Base-by-base conservation (phyloP, 768 basidiomycete genomes). In the Paxillus involutus region DNA sequence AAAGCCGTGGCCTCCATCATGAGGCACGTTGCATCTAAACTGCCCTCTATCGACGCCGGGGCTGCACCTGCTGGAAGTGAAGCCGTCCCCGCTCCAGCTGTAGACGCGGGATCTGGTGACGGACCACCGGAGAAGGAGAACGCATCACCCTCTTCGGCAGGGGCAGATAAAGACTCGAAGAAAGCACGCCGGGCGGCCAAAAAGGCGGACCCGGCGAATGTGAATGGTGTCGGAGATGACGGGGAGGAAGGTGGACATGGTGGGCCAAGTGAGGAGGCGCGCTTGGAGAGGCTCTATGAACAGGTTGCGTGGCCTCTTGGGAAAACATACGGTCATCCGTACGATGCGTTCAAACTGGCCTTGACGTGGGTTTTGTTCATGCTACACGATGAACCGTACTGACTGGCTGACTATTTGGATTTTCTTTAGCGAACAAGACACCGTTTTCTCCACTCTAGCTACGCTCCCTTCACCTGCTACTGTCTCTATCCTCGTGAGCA, bases 261-360 rank as follows among this genome's bases (percentile, higher is more conserved):
- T 6, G 75, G 70, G 8, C 71, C 75, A 17, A 87, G 81, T 60
- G 91, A 92, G 64, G 91, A 91, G 60, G 85, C 88, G 56, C 80
- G 84, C 42, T 77, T 97, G 47, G 94, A 97, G 68, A 79, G 80
- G 61, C 73, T 99, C 36, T 98, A 98, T 70, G 94, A 96, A 14
- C 80, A 88, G 56, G 83, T 98, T 55, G 92, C 83, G 2, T 99
- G 96, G 95, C 96, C 95, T 3, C 77, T 98, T 33, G 91, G 89
- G 14, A 83, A 83, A 71, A 91, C 86, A 67, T 99, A 94, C 60
- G 94, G 95, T 1, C 95, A 98, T 70, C 83, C 95, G 0, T 96
- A 97, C 71, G 97, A 98, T 69, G 96, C 96, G 1, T 99, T 98
- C 80, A 98, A 98, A 71, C 80, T 97, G 43, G 86, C 92, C n/a